Evolutionary conservation across 108 stramenopile genomes (phyloP).

Genomic region (Stephanodiscus minutulus): DNA sequence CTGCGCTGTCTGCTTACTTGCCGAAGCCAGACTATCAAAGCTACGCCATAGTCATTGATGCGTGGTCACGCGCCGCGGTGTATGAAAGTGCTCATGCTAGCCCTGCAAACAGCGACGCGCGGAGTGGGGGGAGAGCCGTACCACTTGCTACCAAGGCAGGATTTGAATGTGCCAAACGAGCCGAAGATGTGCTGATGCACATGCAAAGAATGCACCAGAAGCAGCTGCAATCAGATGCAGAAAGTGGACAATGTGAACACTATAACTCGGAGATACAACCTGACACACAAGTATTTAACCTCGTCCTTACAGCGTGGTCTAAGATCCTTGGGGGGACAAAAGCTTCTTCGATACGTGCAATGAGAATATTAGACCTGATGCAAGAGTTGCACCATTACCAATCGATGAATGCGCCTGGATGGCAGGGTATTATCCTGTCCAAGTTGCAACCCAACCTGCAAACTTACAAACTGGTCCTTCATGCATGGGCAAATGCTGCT

Average conservation of each 20-base stretch:
- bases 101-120: not conserved
- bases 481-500: constrained; percentile 36
- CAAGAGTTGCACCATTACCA: constrained; percentile 46
- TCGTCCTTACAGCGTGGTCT: constrained; percentile 31
- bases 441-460: constrained; percentile 40
- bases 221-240: constrained; percentile 4
- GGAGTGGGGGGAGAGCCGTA: constrained; percentile 10
- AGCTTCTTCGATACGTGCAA: constrained; percentile 32
- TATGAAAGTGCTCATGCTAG: constrained; percentile 18
- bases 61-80: constrained; percentile 40
- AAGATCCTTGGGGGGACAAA: constrained; percentile 38
- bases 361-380: constrained; percentile 44
- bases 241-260: not conserved
- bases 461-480: constrained; percentile 37
- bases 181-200: constrained; percentile 40
- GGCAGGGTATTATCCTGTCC: constrained; percentile 30
- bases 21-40: constrained; percentile 38
- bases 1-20: constrained; percentile 1
- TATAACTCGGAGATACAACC: constrained; percentile 38
- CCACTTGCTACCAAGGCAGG: constrained; percentile 25
- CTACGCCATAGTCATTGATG: constrained; percentile 36
- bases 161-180: constrained; percentile 42
- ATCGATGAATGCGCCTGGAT: constrained; percentile 28
- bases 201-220: constrained; percentile 38
- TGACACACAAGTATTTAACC: constrained; percentile 37